phyloP scores from a whole-genome alignment of 441 rosid species.

The Croton laevigatus region DNA sequence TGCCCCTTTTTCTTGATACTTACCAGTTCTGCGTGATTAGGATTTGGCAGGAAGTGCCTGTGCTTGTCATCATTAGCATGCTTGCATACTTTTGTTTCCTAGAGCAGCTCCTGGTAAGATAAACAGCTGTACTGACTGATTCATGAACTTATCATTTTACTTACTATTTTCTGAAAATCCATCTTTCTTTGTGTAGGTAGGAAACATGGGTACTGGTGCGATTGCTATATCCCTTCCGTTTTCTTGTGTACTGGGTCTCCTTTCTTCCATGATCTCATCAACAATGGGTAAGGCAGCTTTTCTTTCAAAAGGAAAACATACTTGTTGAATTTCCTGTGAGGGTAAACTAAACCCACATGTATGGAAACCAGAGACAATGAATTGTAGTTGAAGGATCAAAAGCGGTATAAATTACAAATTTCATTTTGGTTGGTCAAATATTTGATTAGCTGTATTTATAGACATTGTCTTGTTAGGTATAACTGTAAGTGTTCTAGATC shows the following conservation, averaged over 20 bases:
- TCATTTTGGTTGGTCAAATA: neutral
- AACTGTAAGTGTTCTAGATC: neutral
- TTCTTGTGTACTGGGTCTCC: constrained; percentile 84
- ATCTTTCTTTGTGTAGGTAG: constrained; percentile 44
- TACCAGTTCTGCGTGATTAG: constrained; percentile 36
- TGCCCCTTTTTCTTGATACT: constrained; percentile 7
- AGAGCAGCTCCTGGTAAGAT: constrained; percentile 86
- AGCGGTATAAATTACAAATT: neutral
- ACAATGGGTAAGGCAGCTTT: constrained; percentile 74
- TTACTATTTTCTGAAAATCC: neutral
- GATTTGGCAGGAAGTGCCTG: constrained; percentile 93
- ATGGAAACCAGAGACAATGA: neutral
- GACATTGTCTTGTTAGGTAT: neutral
- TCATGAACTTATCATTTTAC: constrained; percentile 14
- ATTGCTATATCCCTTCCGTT: constrained; percentile 91
- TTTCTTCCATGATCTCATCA: constrained; percentile 81
- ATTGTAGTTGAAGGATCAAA: neutral
- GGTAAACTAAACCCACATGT: neutral
- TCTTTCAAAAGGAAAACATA: neutral
- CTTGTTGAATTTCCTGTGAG: neutral
- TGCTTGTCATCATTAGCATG: constrained; percentile 89
- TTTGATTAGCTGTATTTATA: neutral
- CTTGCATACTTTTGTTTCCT: constrained; percentile 96
- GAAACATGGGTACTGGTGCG: constrained; percentile 74
- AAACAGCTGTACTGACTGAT: constrained; percentile 6